phyloP scores from a whole-genome alignment of 805 yeast genomes.

The Lachancea lanzarotensis region DNA sequence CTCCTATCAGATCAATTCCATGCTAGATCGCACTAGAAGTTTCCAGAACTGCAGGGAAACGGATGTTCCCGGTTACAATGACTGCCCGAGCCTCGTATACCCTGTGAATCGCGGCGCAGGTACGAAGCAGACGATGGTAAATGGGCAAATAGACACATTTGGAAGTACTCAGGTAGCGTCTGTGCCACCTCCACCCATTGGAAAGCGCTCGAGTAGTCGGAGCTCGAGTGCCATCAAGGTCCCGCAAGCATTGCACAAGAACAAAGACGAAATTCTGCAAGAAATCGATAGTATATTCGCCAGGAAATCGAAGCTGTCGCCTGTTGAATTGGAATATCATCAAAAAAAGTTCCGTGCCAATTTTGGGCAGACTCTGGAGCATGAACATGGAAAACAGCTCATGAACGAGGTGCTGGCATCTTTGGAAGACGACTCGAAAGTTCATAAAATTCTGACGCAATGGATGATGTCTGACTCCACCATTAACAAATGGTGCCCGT shows the following conservation, averaged over 20 bases:
- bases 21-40: constrained; percentile 19
- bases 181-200: constrained; percentile 21
- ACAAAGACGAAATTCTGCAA: constrained; percentile 17
- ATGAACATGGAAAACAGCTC: constrained; percentile 25
- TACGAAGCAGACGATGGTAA: constrained; percentile 7
- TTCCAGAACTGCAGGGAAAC: constrained; percentile 38
- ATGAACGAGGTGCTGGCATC: constrained; percentile 24
- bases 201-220: neutral
- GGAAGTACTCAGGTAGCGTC: constrained; percentile 17
- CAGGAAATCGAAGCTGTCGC: constrained; percentile 31
- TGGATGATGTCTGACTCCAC: constrained; percentile 56
- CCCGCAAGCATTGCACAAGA: neutral
- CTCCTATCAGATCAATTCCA: neutral
- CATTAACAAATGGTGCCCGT: constrained; percentile 59
- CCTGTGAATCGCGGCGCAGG: constrained; percentile 11
- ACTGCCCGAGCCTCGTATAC: constrained; percentile 35
- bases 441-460: constrained; percentile 35
- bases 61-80: constrained; percentile 40
- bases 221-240: constrained; percentile 1
- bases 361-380: constrained; percentile 23
- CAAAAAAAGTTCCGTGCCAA: constrained; percentile 34
- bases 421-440: constrained; percentile 20
- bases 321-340: constrained; percentile 40
- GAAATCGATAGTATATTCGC: constrained; percentile 25
- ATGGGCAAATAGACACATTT: constrained; percentile 14